Evolutionary conservation across 163 green algal genomes (phyloP).

Genomic region (Coccomyxa subellipsoidea): DNA sequence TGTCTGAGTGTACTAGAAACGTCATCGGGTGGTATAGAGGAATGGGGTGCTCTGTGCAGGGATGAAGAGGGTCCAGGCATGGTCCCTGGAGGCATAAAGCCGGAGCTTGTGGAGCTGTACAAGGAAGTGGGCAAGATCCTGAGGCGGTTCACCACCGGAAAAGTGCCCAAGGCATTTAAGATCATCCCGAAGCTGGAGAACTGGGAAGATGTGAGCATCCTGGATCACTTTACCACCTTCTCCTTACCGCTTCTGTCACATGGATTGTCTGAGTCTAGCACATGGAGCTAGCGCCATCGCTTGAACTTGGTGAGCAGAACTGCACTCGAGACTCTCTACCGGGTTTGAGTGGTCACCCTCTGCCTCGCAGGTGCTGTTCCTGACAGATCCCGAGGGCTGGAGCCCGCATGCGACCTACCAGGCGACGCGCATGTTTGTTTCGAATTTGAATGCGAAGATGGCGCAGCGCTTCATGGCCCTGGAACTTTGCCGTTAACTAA

Average conservation of each 20-base stretch:
- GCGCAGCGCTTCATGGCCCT: slow-evolving; percentile 82
- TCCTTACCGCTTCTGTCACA: too few relatives aligned
- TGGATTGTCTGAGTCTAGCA: too few relatives aligned
- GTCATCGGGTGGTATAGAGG: too few relatives aligned
- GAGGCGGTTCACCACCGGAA: slow-evolving; percentile 79
- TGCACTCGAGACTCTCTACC: too few relatives aligned
- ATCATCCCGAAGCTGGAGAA: slow-evolving; percentile 93
- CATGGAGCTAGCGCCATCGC: too few relatives aligned
- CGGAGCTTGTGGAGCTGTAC: slow-evolving; percentile 87
- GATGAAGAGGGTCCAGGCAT: slow-evolving; percentile 16
- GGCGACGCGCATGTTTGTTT: slow-evolving; percentile 94
- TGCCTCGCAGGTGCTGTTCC: slow-evolving; percentile 64
- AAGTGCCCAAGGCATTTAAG: slow-evolving; percentile 95
- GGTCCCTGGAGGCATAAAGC: slow-evolving; percentile 62
- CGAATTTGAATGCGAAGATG: slow-evolving; percentile 88
- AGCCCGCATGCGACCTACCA: slow-evolving; percentile 85
- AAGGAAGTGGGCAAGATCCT: slow-evolving; percentile 78
- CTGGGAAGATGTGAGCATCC: slow-evolving; percentile 83
- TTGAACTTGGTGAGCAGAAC: too few relatives aligned
- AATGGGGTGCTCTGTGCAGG: neutral
- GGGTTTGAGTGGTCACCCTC: neutral
- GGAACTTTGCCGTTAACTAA: too few relatives aligned
- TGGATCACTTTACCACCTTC: too few relatives aligned
- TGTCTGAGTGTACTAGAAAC: too few relatives aligned
- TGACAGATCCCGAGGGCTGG: slow-evolving; percentile 92